phyloP scores from a whole-genome alignment of 345 rosid genomes.

The Triadica sebifera region DNA sequence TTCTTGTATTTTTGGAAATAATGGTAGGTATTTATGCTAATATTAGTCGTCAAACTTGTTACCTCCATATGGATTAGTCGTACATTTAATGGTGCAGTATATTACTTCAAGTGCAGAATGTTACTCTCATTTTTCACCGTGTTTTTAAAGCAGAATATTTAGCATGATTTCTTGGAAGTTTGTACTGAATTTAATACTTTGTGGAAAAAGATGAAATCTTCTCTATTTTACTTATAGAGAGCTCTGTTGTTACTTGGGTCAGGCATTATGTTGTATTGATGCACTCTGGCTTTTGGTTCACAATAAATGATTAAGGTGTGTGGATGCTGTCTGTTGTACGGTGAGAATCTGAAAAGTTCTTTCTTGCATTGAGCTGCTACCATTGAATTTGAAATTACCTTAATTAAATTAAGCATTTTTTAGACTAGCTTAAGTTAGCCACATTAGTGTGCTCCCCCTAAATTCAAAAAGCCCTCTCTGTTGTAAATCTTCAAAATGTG shows the following conservation, averaged over 20 bases:
- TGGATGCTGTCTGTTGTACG: not conserved
- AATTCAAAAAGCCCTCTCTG: not conserved
- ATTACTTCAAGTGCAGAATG: not conserved
- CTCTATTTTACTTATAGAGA: not conserved
- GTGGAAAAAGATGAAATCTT: not conserved
- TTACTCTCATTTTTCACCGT: not conserved
- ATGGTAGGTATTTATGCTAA: too few species aligned
- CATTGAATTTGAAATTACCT: not conserved
- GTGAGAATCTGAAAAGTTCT: not conserved
- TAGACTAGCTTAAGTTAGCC: not conserved
- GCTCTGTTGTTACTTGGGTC: not conserved
- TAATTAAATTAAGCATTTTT: not conserved
- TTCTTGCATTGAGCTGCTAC: not conserved
- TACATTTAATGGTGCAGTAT: not conserved
- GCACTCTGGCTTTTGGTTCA: not conserved
- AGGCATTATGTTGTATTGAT: not conserved
- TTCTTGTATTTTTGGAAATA: not conserved
- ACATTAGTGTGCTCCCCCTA: not conserved
- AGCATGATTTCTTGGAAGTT: not conserved
- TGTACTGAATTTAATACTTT: not conserved
- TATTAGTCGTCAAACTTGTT: too few species aligned
- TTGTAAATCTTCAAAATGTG: too few species aligned
- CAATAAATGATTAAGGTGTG: not conserved
- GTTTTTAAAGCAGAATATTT: not conserved
- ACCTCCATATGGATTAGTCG: not conserved